Evolutionary conservation across 2,329 filamentous ascomycete genomes (phyloP).

Genomic region (Monilinia fructicola): DNA sequence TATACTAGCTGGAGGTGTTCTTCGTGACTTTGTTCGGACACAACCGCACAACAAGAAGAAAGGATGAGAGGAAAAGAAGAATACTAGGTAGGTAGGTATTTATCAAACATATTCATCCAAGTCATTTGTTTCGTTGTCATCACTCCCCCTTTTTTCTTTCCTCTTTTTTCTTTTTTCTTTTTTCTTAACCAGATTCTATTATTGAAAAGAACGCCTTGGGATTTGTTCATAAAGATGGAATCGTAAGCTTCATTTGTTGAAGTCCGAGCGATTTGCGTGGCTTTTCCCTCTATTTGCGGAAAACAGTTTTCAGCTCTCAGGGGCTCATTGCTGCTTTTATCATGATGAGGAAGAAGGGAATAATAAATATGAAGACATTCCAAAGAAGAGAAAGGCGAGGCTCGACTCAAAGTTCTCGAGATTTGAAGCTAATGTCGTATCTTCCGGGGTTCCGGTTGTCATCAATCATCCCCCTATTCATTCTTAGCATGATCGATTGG

Average conservation of each 20-base stretch:
- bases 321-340: neutral
- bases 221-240: neutral
- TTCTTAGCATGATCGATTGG: neutral
- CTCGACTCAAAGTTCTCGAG: neutral
- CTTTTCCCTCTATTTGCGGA: too few species aligned
- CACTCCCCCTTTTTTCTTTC: neutral
- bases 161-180: too few species aligned
- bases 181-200: neutral
- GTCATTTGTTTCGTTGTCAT: neutral
- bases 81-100: too few species aligned
- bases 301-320: neutral
- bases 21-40: too few species aligned
- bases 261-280: too few species aligned
- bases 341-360: neutral
- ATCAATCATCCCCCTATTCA: neutral
- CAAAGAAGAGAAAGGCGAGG: neutral
- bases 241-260: neutral
- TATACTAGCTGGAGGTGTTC: too few species aligned
- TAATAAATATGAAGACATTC: neutral
- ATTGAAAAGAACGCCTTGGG: neutral
- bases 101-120: too few species aligned
- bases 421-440: conserved; percentile 11
- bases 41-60: too few species aligned
- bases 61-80: too few species aligned
- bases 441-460: neutral